A percentile compares a stretch with the other conserved stretches of the same genome.
These are phyloP conservation scores for Leccinellum rugosiceps DNA, from an alignment of 768 basidiomycete genomes.

Conservation along the genomic window DNA sequence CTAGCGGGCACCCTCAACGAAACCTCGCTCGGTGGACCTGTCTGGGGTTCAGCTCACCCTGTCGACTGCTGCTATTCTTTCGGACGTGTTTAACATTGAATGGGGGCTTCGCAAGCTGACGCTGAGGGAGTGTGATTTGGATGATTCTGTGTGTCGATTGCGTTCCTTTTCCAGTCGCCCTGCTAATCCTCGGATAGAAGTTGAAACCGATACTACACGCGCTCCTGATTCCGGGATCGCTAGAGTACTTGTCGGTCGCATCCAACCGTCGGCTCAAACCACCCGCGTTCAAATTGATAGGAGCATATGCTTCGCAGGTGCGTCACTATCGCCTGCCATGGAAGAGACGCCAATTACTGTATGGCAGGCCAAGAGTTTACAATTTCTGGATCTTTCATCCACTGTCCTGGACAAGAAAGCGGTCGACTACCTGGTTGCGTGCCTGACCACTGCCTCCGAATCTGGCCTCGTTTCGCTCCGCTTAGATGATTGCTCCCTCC, in stretches of 20 bases:
- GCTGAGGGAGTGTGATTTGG: slow-evolving; percentile 49
- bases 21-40: not conserved
- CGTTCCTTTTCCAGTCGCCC: not conserved
- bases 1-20: not conserved
- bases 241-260: slow-evolving; percentile 76
- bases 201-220: not conserved
- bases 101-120: not conserved
- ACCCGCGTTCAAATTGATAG: slow-evolving; percentile 73
- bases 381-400: slow-evolving; percentile 89
- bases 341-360: not conserved
- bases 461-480: slow-evolving; percentile 71
- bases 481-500: slow-evolving; percentile 81
- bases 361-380: slow-evolving; percentile 63
- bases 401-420: slow-evolving; percentile 81
- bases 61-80: slow-evolving; percentile 64
- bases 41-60: not conserved
- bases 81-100: slow-evolving; percentile 80
- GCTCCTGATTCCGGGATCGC: not conserved
- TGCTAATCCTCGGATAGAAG: not conserved
- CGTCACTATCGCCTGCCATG: not conserved
- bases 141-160: not conserved
- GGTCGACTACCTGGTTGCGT: slow-evolving; percentile 75
- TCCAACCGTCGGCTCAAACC: slow-evolving; percentile 74
- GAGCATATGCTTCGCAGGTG: slow-evolving; percentile 77
- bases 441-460: slow-evolving; percentile 43